These are phyloP conservation scores for Xylaria sp. DNA, from an alignment of 2,329 filamentous ascomycete genomes.

Conservation along the genomic window DNA sequence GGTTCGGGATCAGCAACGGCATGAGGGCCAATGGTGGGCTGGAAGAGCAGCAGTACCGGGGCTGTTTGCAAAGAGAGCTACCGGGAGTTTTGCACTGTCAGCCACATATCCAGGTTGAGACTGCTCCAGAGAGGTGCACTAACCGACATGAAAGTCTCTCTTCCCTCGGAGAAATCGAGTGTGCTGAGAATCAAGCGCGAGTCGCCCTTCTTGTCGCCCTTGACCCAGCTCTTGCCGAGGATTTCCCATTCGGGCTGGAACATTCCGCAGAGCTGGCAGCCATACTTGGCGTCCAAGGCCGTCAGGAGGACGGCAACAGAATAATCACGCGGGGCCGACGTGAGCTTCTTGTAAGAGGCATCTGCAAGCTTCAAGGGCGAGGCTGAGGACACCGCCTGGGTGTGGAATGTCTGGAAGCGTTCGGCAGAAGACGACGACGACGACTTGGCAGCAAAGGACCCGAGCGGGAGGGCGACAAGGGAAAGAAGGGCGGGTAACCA, in stretches of 20 bases:
- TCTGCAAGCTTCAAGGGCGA: constrained; percentile 83
- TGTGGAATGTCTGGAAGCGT: constrained; percentile 77
- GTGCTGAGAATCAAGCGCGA: constrained; percentile 82
- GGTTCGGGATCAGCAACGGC: constrained; percentile 77
- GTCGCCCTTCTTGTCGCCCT: constrained; percentile 80
- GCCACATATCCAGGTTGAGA: constrained; percentile 16
- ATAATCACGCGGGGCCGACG: constrained; percentile 83
- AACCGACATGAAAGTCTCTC: constrained; percentile 87
- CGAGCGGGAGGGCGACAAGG: constrained; percentile 66
- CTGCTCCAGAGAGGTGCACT: constrained; percentile 42
- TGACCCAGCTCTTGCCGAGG: constrained; percentile 85
- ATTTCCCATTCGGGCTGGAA: constrained; percentile 97
- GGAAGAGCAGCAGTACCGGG: constrained; percentile 88
- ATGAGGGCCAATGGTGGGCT: constrained; percentile 82
- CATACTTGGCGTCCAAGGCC: constrained; percentile 83
- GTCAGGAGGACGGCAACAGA: constrained; percentile 85
- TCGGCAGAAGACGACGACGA: constrained; percentile 63
- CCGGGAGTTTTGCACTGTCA: constrained; percentile 23
- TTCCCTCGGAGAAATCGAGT: constrained; percentile 88
- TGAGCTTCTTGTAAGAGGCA: constrained; percentile 78
- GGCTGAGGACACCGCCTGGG: constrained; percentile 72
- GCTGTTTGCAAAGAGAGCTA: constrained; percentile 95
- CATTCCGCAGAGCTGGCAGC: constrained; percentile 86
- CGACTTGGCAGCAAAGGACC: constrained; percentile 72
- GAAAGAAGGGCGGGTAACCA: constrained; percentile 72